Evolutionary conservation across 2,329 filamentous ascomycete species (phyloP).

Genomic region (Lachnellula cervina): DNA sequence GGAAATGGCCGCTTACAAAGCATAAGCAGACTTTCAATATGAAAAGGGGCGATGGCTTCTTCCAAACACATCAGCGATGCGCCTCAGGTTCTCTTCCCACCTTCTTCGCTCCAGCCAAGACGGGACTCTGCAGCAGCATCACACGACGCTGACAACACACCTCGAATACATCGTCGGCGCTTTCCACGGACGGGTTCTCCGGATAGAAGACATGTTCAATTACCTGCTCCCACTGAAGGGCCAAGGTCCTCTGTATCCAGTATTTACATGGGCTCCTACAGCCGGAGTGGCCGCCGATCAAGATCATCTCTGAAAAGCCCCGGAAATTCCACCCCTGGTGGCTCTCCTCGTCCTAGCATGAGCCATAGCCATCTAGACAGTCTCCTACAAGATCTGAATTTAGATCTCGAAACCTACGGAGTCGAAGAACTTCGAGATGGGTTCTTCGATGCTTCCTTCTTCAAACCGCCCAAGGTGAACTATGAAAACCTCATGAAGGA

Average conservation of each 20-base stretch:
- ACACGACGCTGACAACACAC: neutral
- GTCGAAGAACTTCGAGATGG: constrained; percentile 39
- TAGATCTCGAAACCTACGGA: constrained; percentile 39
- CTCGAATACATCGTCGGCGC: constrained; percentile 18
- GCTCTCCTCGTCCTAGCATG: constrained; percentile 25
- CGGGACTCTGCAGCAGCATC: neutral
- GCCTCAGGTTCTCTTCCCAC: neutral
- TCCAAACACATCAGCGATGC: neutral
- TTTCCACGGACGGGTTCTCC: constrained; percentile 6
- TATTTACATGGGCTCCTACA: constrained; percentile 33
- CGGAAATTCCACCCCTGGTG: constrained; percentile 21
- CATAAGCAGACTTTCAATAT: neutral
- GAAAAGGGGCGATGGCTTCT: neutral
- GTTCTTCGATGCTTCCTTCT: constrained; percentile 40
- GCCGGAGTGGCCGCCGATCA: constrained; percentile 23
- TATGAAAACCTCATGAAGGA: constrained; percentile 37
- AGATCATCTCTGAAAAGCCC: constrained; percentile 20
- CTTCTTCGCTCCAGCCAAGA: neutral
- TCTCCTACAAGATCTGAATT: constrained; percentile 31
- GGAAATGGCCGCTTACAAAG: neutral
- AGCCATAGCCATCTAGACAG: constrained; percentile 29
- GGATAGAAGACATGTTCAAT: constrained; percentile 24
- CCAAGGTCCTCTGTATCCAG: constrained; percentile 22
- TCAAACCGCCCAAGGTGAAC: constrained; percentile 37
- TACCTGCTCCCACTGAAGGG: constrained; percentile 19